These are phyloP conservation scores for Monosporascus sp. DNA, from an alignment of 2,329 filamentous ascomycete species.

Conservation along the genomic window DNA sequence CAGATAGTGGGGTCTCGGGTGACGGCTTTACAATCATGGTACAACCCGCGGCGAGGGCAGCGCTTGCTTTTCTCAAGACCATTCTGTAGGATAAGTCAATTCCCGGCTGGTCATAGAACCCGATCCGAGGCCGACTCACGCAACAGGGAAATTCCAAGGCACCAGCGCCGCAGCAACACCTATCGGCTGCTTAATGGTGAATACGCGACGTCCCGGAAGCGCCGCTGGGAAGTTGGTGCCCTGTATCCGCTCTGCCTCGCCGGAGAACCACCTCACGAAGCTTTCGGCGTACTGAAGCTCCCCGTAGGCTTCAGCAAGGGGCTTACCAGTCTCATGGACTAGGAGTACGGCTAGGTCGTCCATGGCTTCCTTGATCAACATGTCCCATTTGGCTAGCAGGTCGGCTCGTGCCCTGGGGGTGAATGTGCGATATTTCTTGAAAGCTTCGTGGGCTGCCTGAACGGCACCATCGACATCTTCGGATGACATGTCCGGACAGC, in stretches of 20 bases:
- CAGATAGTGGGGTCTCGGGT: slow-evolving; percentile 59
- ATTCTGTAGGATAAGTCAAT: slow-evolving; percentile 28
- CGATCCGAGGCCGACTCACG: slow-evolving; percentile 27
- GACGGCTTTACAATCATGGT: slow-evolving; percentile 71
- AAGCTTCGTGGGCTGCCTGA: slow-evolving; percentile 53
- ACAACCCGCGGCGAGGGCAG: slow-evolving; percentile 66
- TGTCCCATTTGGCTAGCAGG: slow-evolving; percentile 60
- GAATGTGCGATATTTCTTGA: slow-evolving; percentile 53
- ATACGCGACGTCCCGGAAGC: slow-evolving; percentile 56
- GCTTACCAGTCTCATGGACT: slow-evolving; percentile 58
- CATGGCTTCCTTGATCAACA: slow-evolving; percentile 55
- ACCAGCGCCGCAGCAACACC: slow-evolving; percentile 64
- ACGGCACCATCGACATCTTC: slow-evolving; percentile 60
- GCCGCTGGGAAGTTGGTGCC: slow-evolving; percentile 57
- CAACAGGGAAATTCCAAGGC: slow-evolving; percentile 66
- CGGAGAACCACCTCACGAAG: slow-evolving; percentile 54
- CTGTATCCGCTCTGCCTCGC: slow-evolving; percentile 44
- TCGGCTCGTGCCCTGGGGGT: slow-evolving; percentile 58
- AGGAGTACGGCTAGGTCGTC: slow-evolving; percentile 60
- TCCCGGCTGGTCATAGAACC: not conserved
- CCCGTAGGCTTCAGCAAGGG: slow-evolving; percentile 45
- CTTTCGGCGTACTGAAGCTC: slow-evolving; percentile 51
- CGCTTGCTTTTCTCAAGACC: slow-evolving; percentile 62
- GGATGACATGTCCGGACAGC: slow-evolving; percentile 38
- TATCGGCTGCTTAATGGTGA: slow-evolving; percentile 71